Conservation (phyloP, 345 rosid species). For the Eucalyptus cloeziana region DNA sequence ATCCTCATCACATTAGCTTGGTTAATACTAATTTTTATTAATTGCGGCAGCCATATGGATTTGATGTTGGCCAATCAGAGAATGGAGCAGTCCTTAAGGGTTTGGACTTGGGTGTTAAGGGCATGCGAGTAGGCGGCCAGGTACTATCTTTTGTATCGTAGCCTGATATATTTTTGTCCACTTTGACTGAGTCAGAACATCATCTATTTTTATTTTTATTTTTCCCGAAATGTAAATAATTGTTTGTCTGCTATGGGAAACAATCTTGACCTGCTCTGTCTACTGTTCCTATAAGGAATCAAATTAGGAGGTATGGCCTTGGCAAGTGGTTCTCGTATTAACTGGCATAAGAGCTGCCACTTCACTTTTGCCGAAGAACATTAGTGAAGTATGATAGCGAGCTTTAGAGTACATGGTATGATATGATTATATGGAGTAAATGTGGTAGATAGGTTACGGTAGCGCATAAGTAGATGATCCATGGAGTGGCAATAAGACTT, state of each 20-base stretch:
- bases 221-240: background rate
- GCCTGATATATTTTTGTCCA: background rate
- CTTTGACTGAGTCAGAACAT: background rate
- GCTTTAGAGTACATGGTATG: background rate
- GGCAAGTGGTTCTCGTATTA: background rate
- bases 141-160: slow-evolving; percentile 14
- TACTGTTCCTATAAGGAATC: background rate
- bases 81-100: slow-evolving; percentile 82
- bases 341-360: background rate
- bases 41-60: slow-evolving; percentile 77
- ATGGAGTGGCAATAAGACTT: background rate
- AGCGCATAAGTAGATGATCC: background rate
- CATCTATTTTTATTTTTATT: background rate
- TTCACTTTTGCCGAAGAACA: background rate
- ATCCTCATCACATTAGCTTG: background rate
- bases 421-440: background rate
- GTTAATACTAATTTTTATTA: background rate
- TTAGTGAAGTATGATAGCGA: background rate
- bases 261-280: background rate
- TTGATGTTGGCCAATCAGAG: slow-evolving; percentile 92
- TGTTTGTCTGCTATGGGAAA: background rate
- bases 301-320: background rate
- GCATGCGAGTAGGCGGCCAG: slow-evolving; percentile 97
- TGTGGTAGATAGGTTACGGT: background rate
- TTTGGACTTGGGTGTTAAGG: slow-evolving; percentile 87